Conservation (phyloP, 1,139 yeast genomes). For the Protomyces gravidus region DNA sequence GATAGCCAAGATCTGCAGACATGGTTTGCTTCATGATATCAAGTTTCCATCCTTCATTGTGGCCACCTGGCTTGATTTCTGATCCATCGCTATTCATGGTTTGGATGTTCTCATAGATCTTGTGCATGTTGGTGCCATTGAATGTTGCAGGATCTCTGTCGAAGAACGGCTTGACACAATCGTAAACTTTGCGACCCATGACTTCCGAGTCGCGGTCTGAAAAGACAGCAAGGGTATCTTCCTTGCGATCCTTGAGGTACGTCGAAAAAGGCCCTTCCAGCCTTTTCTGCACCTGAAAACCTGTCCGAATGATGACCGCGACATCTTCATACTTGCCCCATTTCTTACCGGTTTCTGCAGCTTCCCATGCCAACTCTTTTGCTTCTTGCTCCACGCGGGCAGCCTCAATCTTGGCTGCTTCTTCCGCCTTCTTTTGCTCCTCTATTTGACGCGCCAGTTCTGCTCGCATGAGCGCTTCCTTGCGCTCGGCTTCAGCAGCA, state of each 20-base stretch:
- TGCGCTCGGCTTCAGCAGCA: conserved; percentile 1
- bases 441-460: conserved; percentile 1
- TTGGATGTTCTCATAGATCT: background rate
- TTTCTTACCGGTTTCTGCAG: background rate
- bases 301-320: conserved; percentile 21
- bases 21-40: conserved; percentile 16
- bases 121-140: conserved; percentile 3
- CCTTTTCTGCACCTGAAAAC: conserved; percentile 9
- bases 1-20: conserved; percentile 18
- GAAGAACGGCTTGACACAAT: conserved; percentile 10
- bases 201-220: conserved; percentile 3
- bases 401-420: background rate
- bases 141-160: conserved; percentile 10
- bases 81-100: conserved; percentile 1
- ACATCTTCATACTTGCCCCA: conserved; percentile 8
- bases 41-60: conserved; percentile 15
- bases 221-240: conserved; percentile 4
- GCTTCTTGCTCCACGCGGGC: conserved; percentile 2
- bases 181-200: conserved; percentile 4
- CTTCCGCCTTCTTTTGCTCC: background rate
- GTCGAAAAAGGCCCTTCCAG: conserved; percentile 11
- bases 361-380: conserved; percentile 2
- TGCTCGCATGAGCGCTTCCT: background rate
- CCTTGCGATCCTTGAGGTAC: conserved; percentile 2
- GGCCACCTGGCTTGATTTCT: background rate